Base-by-base conservation (phyloP, 2,329 filamentous ascomycete genomes). In the Pezicula radicicola region DNA sequence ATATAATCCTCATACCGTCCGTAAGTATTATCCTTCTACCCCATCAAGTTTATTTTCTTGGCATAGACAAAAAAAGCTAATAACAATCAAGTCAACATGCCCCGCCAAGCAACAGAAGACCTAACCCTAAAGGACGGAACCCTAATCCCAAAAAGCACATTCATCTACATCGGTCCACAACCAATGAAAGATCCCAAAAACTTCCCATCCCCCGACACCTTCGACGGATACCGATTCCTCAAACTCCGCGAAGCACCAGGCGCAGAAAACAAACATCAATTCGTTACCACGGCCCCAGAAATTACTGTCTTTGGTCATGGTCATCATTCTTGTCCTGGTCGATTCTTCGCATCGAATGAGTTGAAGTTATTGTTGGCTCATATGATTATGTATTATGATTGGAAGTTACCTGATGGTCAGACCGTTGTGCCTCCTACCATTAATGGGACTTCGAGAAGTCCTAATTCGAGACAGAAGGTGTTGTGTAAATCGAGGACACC, bases 401-500 rank as follows among this genome's bases (percentile, higher is more conserved):
- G 56, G 30, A 61, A 54, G 46, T 39, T 62, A 12, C 51, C 97
- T 77, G 60, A 90, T 94, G 63, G 97, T 83, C 70, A 97, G 92
- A 4, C 49, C 49, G 6, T 48, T 16, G 51, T 53, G 3, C 33
- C 46, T 25, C 48, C 48, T 16, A 51, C 36, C 9, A 44, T 51
- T 16, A 53, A 53, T 41, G 54, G 54, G 2, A 40, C 49, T 18
- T 36, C 45, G 4, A 37, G 46, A 30, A 49, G 48, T 48, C 54
- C 54, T 7, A 56, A 56, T 42, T 40, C 54, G 18, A 51, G 39
- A 41, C 54, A 56, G 49, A 51, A 47, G 35, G 28, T 56, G n/a
- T 13, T 53, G 37, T 56, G 43, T 36, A 56, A 45, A 46, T 49
- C 42, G 16, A 42, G 53, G 36, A 48, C 41, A 21, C 53, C 53